Conservation (phyloP, 1,284 basidiomycete species). For the Boletus subluridellus region DNA sequence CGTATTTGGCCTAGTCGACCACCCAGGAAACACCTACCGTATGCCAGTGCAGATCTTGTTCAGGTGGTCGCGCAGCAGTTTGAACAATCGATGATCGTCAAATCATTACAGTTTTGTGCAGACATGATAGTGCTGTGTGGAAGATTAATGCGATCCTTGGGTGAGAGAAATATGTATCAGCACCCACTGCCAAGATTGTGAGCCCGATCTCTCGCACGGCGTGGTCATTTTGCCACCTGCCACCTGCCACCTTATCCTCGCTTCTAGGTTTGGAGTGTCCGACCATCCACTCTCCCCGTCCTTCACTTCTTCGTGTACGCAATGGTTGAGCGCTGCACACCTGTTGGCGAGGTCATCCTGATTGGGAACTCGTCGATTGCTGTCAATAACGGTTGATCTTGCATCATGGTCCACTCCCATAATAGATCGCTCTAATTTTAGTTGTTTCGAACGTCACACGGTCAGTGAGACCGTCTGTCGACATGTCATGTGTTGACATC, state of each 20-base stretch:
- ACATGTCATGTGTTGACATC: not conserved
- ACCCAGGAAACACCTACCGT: not conserved
- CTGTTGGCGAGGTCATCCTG: not conserved
- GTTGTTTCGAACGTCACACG: not conserved
- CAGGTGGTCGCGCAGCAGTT: not conserved
- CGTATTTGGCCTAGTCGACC: not conserved
- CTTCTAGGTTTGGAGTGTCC: not conserved
- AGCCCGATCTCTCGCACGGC: not conserved
- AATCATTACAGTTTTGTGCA: not conserved
- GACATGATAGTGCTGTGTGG: not conserved
- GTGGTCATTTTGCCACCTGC: too few relatives aligned
- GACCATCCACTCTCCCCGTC: not conserved
- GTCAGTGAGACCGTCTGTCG: not conserved
- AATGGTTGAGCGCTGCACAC: not conserved
- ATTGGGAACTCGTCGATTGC: too few relatives aligned
- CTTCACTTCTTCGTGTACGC: not conserved
- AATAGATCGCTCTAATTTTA: conserved; percentile 9
- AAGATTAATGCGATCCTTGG: not conserved
- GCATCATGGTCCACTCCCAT: not conserved
- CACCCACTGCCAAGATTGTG: not conserved
- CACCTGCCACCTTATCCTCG: not conserved
- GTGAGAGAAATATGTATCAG: not conserved
- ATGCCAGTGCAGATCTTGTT: not conserved
- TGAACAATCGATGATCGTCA: not conserved
- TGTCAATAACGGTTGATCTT: not conserved